A percentile compares a stretch with the other conserved stretches of the same genome.
Conservation (phyloP, 305 asterid species). For the Solanum hybrid region DNA sequence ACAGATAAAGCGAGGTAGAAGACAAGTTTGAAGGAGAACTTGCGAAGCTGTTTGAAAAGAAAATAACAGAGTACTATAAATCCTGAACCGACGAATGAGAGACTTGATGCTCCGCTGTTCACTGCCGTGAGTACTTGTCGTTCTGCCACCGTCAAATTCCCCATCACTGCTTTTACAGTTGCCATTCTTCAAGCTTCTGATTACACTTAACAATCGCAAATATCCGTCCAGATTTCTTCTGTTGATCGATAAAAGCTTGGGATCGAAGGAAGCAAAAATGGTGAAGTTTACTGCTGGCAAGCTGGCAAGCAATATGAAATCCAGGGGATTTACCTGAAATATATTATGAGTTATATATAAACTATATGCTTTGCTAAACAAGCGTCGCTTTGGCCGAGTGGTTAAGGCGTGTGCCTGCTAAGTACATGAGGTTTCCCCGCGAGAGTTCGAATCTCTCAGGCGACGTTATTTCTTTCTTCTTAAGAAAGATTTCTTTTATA, state of each 20-base stretch:
- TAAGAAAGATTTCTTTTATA: neutral
- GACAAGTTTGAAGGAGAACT: slow-evolving; percentile 97
- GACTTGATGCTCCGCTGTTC: slow-evolving; percentile 77
- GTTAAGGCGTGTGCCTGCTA: slow-evolving; percentile 99
- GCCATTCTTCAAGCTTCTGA: slow-evolving; percentile 35
- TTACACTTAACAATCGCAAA: neutral
- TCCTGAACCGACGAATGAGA: slow-evolving; percentile 82
- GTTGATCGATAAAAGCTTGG: neutral
- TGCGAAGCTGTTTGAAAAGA: slow-evolving; percentile 85
- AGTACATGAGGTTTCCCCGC: slow-evolving; percentile 99
- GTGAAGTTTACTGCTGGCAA: neutral
- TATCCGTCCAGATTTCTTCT: neutral
- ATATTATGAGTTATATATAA: neutral
- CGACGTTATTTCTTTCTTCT: slow-evolving; percentile 34
- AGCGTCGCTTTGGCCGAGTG: slow-evolving; percentile 99
- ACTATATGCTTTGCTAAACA: neutral
- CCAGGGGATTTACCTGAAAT: neutral
- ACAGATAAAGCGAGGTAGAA: slow-evolving; percentile 97
- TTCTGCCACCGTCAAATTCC: slow-evolving; percentile 60
- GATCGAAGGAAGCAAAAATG: neutral
- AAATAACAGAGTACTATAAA: slow-evolving; percentile 91
- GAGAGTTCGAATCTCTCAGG: slow-evolving; percentile 99
- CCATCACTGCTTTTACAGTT: slow-evolving; percentile 68
- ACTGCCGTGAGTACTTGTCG: slow-evolving; percentile 57
- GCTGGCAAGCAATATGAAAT: neutral